Evolutionary conservation across 257 asterid genomes (phyloP).

Genomic region (Solanum gandarillasii): DNA sequence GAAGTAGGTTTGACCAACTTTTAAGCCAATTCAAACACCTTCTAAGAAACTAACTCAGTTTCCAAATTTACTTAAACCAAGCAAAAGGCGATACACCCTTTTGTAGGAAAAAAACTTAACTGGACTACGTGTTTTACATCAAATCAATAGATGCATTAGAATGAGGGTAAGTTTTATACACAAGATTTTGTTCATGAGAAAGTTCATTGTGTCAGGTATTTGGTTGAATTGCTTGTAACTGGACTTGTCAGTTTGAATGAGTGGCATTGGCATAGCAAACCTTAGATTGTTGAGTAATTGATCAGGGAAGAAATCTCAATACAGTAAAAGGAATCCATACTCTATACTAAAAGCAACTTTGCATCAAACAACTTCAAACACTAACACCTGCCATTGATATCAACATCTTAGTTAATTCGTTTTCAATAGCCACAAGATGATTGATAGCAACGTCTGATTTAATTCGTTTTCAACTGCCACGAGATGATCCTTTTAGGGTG

Average conservation of each 20-base stretch:
- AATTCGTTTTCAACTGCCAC: not conserved
- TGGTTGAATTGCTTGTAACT: not conserved
- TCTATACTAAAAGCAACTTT: not conserved
- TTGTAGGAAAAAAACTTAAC: not conserved
- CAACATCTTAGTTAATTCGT: not conserved
- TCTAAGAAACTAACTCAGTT: not conserved
- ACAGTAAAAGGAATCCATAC: not conserved
- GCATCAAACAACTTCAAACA: not conserved
- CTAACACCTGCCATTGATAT: not conserved
- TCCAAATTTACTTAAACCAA: not conserved
- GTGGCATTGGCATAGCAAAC: not conserved
- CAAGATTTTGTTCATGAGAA: not conserved
- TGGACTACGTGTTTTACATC: not conserved
- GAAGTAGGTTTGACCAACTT: not conserved
- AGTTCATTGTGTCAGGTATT: not conserved
- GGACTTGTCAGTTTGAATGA: not conserved
- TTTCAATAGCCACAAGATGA: not conserved
- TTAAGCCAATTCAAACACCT: not conserved
- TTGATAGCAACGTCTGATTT: not conserved
- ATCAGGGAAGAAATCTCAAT: not conserved
- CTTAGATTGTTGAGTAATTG: not conserved
- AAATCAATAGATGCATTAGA: not conserved
- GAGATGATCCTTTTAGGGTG: not conserved
- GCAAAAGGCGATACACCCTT: not conserved
- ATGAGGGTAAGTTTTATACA: not conserved